Conservation (phyloP, 352 stramenopile genomes). For the Phytophthora pseudosyringae region DNA sequence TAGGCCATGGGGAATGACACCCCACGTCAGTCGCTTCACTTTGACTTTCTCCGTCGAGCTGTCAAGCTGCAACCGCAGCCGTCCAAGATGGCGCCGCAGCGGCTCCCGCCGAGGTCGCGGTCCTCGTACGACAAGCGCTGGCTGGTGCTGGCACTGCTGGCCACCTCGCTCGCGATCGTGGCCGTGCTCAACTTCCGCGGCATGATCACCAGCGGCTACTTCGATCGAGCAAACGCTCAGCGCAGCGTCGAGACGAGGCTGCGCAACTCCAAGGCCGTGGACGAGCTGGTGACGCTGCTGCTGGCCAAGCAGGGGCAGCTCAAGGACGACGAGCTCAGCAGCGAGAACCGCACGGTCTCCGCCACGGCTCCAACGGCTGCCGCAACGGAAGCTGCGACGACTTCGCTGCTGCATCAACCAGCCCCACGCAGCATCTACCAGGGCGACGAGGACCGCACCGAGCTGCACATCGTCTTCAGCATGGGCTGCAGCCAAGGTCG, state of each 20-base stretch:
- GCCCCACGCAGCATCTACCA: slow-evolving; percentile 28
- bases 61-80: not conserved
- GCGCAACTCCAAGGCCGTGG: slow-evolving; percentile 18
- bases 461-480: slow-evolving; percentile 63
- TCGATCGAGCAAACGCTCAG: not conserved
- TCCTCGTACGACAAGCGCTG: slow-evolving; percentile 10
- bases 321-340: not conserved
- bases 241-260: slow-evolving; percentile 10
- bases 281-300: slow-evolving; percentile 31
- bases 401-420: not conserved
- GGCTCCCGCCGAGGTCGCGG: slow-evolving; percentile 1
- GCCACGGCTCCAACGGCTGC: not conserved
- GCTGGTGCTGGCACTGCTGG: slow-evolving; percentile 32
- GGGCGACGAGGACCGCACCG: slow-evolving; percentile 38
- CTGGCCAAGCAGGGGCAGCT: slow-evolving; percentile 20
- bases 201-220: slow-evolving; percentile 18
- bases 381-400: not conserved
- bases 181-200: slow-evolving; percentile 44
- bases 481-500: slow-evolving; percentile 53
- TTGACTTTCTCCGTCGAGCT: slow-evolving; percentile 3
- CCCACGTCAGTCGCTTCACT: slow-evolving; percentile 11
- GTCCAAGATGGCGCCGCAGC: slow-evolving; percentile 7
- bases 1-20: slow-evolving; percentile 20
- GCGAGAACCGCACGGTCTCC: not conserved
- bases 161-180: slow-evolving; percentile 28